Conservation (phyloP, 208 protist genomes). For the Endotrypanum monterogeii region DNA sequence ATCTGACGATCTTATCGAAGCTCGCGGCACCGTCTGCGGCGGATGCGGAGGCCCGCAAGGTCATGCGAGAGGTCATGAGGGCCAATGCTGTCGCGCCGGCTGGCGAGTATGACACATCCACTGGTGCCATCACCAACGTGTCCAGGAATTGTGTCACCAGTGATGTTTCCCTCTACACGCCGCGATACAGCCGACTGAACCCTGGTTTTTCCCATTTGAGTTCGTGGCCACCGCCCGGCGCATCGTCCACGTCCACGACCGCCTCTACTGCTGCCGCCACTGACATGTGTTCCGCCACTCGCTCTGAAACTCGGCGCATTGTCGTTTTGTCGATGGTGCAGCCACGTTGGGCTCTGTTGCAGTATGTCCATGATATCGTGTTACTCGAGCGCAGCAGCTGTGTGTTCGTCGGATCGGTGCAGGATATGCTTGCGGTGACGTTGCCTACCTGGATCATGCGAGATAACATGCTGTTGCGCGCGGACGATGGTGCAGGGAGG, state of each 20-base stretch:
- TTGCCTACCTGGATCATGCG: slow-evolving; percentile 18
- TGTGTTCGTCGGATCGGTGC: slow-evolving; percentile 46
- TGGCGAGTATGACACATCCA: not conserved
- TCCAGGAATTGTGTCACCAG: not conserved
- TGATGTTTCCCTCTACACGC: slow-evolving; percentile 18
- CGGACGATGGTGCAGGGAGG: not conserved
- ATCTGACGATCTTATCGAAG: slow-evolving; percentile 44
- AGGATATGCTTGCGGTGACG: slow-evolving; percentile 37
- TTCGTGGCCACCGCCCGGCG: not conserved
- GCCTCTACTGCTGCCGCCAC: not conserved
- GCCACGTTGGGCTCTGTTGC: slow-evolving; percentile 64
- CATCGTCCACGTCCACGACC: too few relatives aligned
- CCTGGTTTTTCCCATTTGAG: not conserved
- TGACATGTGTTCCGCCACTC: not conserved
- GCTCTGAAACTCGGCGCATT: slow-evolving; percentile 28
- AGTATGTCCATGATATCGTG: slow-evolving; percentile 66
- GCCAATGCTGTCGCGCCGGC: slow-evolving; percentile 6
- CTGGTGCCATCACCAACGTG: not conserved
- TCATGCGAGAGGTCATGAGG: slow-evolving; percentile 24
- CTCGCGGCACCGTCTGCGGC: slow-evolving; percentile 40
- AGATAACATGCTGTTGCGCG: not conserved
- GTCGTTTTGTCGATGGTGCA: slow-evolving; percentile 54
- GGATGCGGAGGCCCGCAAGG: slow-evolving; percentile 26
- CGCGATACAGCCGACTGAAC: slow-evolving; percentile 21
- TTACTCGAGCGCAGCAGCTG: slow-evolving; percentile 44